A percentile compares a stretch with the other conserved stretches of the same genome.
Conservation (phyloP, 2,329 filamentous ascomycete genomes). For the Penicillium freii region DNA sequence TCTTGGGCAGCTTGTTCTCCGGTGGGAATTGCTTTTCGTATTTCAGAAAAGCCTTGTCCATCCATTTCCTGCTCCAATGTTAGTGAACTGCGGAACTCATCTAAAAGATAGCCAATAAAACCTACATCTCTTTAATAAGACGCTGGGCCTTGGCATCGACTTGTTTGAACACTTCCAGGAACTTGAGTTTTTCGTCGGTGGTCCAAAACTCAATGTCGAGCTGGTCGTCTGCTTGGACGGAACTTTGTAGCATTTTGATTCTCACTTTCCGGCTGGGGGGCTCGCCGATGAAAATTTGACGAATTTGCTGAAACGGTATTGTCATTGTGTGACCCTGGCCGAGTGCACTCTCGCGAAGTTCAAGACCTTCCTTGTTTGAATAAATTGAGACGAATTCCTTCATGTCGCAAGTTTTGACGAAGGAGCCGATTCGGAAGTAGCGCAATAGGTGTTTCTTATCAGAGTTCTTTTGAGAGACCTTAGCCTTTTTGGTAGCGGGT, state of each 20-base stretch:
- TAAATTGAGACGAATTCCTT: constrained; percentile 11
- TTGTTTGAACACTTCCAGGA: constrained; percentile 20
- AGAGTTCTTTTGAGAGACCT: constrained; percentile 4
- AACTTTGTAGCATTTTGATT: constrained; percentile 25
- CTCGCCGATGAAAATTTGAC: constrained; percentile 19
- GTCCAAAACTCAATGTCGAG: constrained; percentile 34
- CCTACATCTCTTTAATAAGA: constrained; percentile 28
- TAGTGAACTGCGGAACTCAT: constrained; percentile 3
- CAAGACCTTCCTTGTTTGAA: constrained; percentile 15
- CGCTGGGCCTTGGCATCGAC: constrained; percentile 11
- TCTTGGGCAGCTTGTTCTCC: constrained; percentile 15
- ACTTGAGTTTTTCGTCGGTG: constrained; percentile 18
- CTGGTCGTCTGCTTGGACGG: constrained; percentile 12
- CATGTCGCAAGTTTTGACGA: constrained; percentile 10
- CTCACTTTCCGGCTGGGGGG: constrained; percentile 30
- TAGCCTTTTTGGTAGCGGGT: constrained; percentile 15
- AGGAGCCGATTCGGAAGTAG: constrained; percentile 24
- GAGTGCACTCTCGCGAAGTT: constrained; percentile 6
- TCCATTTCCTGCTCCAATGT: constrained; percentile 29
- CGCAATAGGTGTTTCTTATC: constrained; percentile 14
- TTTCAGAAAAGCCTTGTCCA: constrained; percentile 33
- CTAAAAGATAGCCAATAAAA: neutral
- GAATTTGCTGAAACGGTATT: constrained; percentile 26
- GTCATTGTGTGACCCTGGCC: neutral
- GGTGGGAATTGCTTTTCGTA: constrained; percentile 10